Evolutionary conservation across 2,329 filamentous ascomycete genomes (phyloP), one percentile per base, ranked within the genome.

Genomic region (Neospermospora avenae): DNA sequence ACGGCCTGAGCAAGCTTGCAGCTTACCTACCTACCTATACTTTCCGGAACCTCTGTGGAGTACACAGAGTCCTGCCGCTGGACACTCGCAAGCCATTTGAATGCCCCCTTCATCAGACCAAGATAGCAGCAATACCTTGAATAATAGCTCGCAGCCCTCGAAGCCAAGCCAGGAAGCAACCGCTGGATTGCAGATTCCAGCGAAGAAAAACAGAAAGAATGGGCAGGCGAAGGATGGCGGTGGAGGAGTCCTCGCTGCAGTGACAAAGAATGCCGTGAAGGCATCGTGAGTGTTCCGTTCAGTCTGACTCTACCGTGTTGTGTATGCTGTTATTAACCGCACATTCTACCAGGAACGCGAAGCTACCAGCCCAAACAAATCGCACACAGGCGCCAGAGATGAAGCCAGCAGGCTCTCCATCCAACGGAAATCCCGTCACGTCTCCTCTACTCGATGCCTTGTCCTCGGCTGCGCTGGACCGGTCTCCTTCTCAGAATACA

Each of bases 21-120:
- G 35, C 20, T 39, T 49, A 45, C 31, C n/a, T n/a, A n/a, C n/a
- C n/a, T n/a, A n/a, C n/a, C n/a, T n/a, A n/a, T n/a, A 49, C 22
- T 7, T 41, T 28, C 25, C 22, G 25, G 55, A 56, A 18, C 46
- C 20, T 59, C 55, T 57, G 49, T 48, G 22, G 60, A 59, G 28
- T 52, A 56, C 6, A 59, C 11, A 41, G 53, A 44, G 39, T 55
- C 34, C 24, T 48, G 24, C 18, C 44, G 24, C 18, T 16, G 24
- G 31, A 48, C 41, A 44, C 20, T 35, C 28, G n/a, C 52, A 65
- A 55, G 49, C 62, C 60, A 65, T 69, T 72, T 74, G 69, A 72
- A 74, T 74, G 73, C 70, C 71, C 69, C 68, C 70, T 64, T 72
- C 72, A 69, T 65, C 66, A 58, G 72, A 73, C 52, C 66, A 71